Evolutionary conservation across 306 rosid species (phyloP), one percentile per base, ranked within the genome.

Genomic region (Inga leiocalycina): DNA sequence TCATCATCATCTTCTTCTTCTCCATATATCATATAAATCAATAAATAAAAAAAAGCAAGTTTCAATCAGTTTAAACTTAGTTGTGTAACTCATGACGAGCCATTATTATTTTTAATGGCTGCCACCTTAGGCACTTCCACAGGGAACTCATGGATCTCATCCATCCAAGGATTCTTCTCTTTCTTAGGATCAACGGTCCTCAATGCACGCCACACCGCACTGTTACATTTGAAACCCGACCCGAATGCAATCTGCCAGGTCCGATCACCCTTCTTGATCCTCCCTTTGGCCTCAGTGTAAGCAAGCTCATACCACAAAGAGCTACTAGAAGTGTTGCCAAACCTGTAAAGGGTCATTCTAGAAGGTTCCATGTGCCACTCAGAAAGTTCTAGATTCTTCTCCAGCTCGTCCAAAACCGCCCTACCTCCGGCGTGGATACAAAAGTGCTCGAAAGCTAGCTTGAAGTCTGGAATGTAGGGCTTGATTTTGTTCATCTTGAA

Each of bases 241-340:
- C 98, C 98, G 59, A 95, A 95, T 0, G 98, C 98, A 66, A 95
- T 95, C 89, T 95, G 98, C 98, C 98, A 95, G 1, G 91, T 92
- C 82, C 93, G 71, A 14, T 93, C 92, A 27, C 98, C 97, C 75
- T 87, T 92, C 34, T 77, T 83, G 19, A 94, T 91, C 86, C 98
- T 85, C 32, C 98, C 97, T 35, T 95, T 95, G 4, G 98, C 91
- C 56, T 95, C 98, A 0, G 90, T 27, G 78, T 94, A 94, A 3
- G 98, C 97, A 86, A 94, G 64, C 20, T 94, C 98, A 37, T 95
- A 95, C 98, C 98, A 95, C 86, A 95, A 39, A 0, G 98, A 93
- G 16, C 98, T 95, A 56, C 98, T 95, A 1, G 98, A 95, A 32
- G 97, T 95, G 83, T 95, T 95, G 0, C 98, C 98, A 51, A 91